Conservation (phyloP, 2,329 filamentous ascomycete species). For the Dothideomycetidae sp. region DNA sequence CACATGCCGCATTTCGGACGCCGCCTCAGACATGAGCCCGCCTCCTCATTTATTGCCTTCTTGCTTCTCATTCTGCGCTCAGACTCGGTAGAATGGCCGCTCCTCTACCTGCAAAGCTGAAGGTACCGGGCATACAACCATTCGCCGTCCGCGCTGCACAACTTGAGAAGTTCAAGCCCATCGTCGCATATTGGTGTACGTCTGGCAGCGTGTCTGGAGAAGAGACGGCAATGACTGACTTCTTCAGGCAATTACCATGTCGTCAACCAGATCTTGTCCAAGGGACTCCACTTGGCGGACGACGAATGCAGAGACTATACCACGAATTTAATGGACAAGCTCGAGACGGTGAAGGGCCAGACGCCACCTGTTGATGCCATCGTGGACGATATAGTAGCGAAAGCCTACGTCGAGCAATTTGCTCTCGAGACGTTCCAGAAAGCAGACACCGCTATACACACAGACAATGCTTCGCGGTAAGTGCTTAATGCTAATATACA, state of each 20-base stretch:
- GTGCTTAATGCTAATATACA: slow-evolving; percentile 10
- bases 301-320: slow-evolving; percentile 71
- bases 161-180: slow-evolving; percentile 70
- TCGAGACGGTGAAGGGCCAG: slow-evolving; percentile 66
- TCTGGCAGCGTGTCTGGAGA: slow-evolving; percentile 13
- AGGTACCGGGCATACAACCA: slow-evolving; percentile 56
- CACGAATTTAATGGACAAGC: slow-evolving; percentile 71
- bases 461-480: slow-evolving; percentile 70
- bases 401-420: slow-evolving; percentile 90
- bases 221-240: not conserved
- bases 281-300: slow-evolving; percentile 62
- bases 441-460: slow-evolving; percentile 67
- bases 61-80: too few species aligned
- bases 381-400: slow-evolving; percentile 68
- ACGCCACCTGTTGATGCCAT: slow-evolving; percentile 70
- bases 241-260: slow-evolving; percentile 74
- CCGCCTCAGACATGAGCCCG: too few species aligned
- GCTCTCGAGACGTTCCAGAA: slow-evolving; percentile 74
- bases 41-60: not conserved
- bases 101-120: slow-evolving; percentile 56
- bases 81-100: too few species aligned
- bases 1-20: too few species aligned
- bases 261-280: slow-evolving; percentile 77
- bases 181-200: slow-evolving; percentile 90
- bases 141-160: slow-evolving; percentile 75